These are phyloP conservation scores for Coemansia sp. DNA, from an alignment of 192 early-diverging fungal genomes.

Conservation along the genomic window DNA sequence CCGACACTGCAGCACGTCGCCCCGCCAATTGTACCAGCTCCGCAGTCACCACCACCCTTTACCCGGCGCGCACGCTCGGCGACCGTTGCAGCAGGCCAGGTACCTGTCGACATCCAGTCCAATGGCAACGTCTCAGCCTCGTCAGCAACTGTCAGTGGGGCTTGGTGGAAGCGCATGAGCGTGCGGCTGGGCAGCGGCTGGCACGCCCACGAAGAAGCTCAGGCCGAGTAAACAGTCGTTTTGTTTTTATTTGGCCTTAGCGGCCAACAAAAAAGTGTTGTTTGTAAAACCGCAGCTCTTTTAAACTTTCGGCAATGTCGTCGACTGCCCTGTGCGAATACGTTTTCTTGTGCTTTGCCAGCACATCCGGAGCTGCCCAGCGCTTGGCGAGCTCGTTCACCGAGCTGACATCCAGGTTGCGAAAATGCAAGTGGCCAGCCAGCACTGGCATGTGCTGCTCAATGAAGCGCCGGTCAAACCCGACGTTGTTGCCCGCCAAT, in stretches of 20 bases:
- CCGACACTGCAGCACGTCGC: constrained; percentile 15
- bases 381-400: constrained; percentile 78
- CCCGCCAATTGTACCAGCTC: background rate
- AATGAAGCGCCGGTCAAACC: constrained; percentile 79
- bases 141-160: constrained; percentile 16
- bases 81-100: constrained; percentile 27
- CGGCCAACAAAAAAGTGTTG: background rate
- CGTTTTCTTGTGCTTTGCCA: constrained; percentile 45
- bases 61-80: constrained; percentile 42
- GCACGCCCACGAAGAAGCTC: constrained; percentile 19
- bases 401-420: constrained; percentile 79
- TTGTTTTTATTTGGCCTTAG: background rate
- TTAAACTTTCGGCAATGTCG: constrained; percentile 84
- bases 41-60: constrained; percentile 22
- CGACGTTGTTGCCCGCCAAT: constrained; percentile 88
- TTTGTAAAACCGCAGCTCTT: constrained; percentile 74
- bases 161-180: constrained; percentile 53
- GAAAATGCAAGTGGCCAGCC: constrained; percentile 72
- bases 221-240: constrained; percentile 1
- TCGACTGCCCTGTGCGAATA: constrained; percentile 71
- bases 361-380: constrained; percentile 61
- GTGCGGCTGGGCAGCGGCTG: constrained; percentile 24
- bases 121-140: constrained; percentile 6
- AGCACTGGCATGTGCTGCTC: constrained; percentile 72
- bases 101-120: constrained; percentile 2